Percentiles rank a stretch among this genome's conserved stretches.
Evolutionary conservation across 2,329 filamentous ascomycete species (phyloP).

Genomic region (Talaromyces amestolkiae): DNA sequence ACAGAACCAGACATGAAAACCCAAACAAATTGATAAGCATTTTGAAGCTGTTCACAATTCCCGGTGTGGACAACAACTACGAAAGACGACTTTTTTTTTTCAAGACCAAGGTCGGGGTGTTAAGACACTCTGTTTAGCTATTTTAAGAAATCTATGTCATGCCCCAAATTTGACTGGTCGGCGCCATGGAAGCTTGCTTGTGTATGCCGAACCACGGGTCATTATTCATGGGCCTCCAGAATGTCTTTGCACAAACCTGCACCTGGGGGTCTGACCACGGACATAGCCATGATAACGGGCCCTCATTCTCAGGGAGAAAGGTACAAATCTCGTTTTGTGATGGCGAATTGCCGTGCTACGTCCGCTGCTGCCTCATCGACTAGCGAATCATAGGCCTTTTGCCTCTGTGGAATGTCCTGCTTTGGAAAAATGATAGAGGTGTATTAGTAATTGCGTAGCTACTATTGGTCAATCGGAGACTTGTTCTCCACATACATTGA

Average conservation of each 20-base stretch:
- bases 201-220: not conserved
- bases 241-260: not conserved
- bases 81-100: too few species aligned
- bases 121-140: not conserved
- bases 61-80: not conserved
- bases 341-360: not conserved
- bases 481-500: not conserved
- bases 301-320: not conserved
- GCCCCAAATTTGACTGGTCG: not conserved
- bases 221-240: not conserved
- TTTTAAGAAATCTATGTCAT: not conserved
- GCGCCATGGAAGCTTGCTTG: not conserved
- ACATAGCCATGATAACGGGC: not conserved
- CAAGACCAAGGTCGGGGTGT: not conserved
- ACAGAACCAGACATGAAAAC: not conserved
- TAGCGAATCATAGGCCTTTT: not conserved
- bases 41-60: not conserved
- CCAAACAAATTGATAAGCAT: not conserved
- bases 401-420: not conserved
- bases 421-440: not conserved
- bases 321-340: not conserved
- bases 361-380: not conserved
- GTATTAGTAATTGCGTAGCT: not conserved
- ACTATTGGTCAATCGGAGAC: not conserved
- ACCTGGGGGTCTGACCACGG: not conserved